These are phyloP conservation scores for Aquilaria sinensis DNA, from an alignment of 345 rosid genomes.

Conservation along the genomic window DNA sequence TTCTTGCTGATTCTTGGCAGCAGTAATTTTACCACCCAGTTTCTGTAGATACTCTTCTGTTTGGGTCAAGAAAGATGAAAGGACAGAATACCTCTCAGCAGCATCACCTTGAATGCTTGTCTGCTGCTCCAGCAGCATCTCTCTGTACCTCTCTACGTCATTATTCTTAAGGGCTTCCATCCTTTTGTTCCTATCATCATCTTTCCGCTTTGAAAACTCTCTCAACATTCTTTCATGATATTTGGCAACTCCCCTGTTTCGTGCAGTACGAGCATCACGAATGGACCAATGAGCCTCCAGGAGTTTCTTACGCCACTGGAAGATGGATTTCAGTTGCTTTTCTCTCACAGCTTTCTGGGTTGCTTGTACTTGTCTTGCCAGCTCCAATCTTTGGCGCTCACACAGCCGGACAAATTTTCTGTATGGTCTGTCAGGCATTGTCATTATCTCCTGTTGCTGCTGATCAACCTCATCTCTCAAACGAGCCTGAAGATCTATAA, in stretches of 20 bases:
- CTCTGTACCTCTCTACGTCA: conserved; percentile 98
- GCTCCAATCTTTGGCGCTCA: conserved; percentile 93
- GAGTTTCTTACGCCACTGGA: conserved; percentile 99
- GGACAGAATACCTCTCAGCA: conserved; percentile 93
- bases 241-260: conserved; percentile 98
- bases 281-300: conserved; percentile 97
- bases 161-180: conserved; percentile 99
- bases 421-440: conserved; percentile 98
- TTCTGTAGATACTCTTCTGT: conserved; percentile 97
- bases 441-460: conserved; percentile 97
- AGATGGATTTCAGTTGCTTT: conserved; percentile 91
- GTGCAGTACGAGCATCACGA: conserved; percentile 98
- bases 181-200: conserved; percentile 91
- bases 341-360: conserved; percentile 84
- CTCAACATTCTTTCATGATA: conserved; percentile 96
- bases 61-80: conserved; percentile 92
- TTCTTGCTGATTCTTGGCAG: conserved; percentile 95
- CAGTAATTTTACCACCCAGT: conserved; percentile 88
- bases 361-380: conserved; percentile 81
- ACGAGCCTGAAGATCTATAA: conserved; percentile 74
- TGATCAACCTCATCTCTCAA: conserved; percentile 90
- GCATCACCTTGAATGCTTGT: conserved; percentile 86
- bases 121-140: conserved; percentile 98
- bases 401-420: conserved; percentile 95
- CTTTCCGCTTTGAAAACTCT: conserved; percentile 93